phyloP scores from a whole-genome alignment of 345 rosid genomes.

The Salix koriyanagi region DNA sequence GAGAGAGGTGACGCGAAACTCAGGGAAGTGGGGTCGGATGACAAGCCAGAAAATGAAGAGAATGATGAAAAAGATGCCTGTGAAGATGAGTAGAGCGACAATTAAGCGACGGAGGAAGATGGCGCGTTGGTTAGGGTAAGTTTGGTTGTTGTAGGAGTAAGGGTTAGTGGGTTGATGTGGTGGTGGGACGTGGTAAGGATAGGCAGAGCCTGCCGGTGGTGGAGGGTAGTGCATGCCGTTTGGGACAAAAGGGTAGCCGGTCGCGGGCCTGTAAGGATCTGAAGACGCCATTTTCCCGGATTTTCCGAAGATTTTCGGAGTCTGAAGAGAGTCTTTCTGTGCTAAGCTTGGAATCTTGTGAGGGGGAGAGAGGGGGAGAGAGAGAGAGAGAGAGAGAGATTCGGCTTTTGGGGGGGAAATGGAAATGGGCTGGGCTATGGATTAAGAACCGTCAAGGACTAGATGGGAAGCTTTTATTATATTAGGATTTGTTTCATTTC shows the following conservation, averaged over 20 bases:
- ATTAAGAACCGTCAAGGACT: not conserved
- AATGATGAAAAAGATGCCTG: slow-evolving; percentile 39
- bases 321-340: not conserved
- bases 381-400: not conserved
- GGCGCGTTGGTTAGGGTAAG: slow-evolving; percentile 37
- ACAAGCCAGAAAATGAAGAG: slow-evolving; percentile 64
- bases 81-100: slow-evolving; percentile 23
- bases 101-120: slow-evolving; percentile 48
- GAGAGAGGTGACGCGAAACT: slow-evolving; percentile 45
- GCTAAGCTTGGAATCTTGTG: not conserved
- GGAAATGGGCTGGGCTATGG: not conserved
- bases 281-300: not conserved
- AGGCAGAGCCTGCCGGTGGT: not conserved
- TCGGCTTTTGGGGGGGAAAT: not conserved
- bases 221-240: slow-evolving; percentile 7
- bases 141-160: slow-evolving; percentile 32
- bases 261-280: slow-evolving; percentile 15
- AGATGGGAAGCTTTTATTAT: not conserved
- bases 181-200: slow-evolving; percentile 13
- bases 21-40: slow-evolving; percentile 64
- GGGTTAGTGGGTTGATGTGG: slow-evolving; percentile 20
- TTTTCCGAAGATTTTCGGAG: not conserved
- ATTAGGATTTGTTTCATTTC: too few species aligned
- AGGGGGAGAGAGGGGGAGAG: not conserved
- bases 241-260: slow-evolving; percentile 8